Percentiles rank a stretch among this genome's conserved stretches.
phyloP scores from a whole-genome alignment of 192 early-diverging fungal genomes.

The Jimgerdemannia lactiflua region DNA sequence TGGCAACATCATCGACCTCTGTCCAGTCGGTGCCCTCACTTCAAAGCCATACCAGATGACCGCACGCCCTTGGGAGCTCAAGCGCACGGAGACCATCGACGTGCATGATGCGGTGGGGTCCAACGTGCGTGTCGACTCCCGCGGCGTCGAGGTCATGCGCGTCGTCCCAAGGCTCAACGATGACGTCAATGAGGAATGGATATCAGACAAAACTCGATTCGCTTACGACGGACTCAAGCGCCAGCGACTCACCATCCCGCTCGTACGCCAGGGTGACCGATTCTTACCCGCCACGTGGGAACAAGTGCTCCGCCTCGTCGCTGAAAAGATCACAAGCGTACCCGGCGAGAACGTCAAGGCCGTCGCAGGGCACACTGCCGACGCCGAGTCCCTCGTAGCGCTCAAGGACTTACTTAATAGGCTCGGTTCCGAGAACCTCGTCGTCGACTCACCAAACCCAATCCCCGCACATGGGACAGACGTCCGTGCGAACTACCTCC shows the following conservation, averaged over 20 bases:
- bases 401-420: slow-evolving; percentile 95
- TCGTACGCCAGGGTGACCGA: slow-evolving; percentile 78
- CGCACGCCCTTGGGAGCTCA: slow-evolving; percentile 95
- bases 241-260: slow-evolving; percentile 91
- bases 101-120: slow-evolving; percentile 93
- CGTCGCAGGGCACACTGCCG: slow-evolving; percentile 89
- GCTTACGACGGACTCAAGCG: slow-evolving; percentile 94
- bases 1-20: slow-evolving; percentile 96
- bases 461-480: slow-evolving; percentile 60
- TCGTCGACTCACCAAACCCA: slow-evolving; percentile 63
- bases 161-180: slow-evolving; percentile 95
- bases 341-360: slow-evolving; percentile 69
- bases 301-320: slow-evolving; percentile 77
- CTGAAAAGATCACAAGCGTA: slow-evolving; percentile 56
- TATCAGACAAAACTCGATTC: slow-evolving; percentile 97
- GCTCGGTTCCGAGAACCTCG: slow-evolving; percentile 81
- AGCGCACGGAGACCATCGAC: slow-evolving; percentile 94
- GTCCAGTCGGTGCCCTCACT: slow-evolving; percentile 97
- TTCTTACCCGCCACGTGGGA: slow-evolving; percentile 86
- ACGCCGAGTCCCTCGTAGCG: slow-evolving; percentile 91
- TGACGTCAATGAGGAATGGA: slow-evolving; percentile 99
- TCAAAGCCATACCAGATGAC: slow-evolving; percentile 96
- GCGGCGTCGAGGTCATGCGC: slow-evolving; percentile 96
- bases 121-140: slow-evolving; percentile 95
- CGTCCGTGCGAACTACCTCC: slow-evolving; percentile 86